phyloP scores from a whole-genome alignment of 306 rosid genomes.

The Adenanthera pavonina region DNA sequence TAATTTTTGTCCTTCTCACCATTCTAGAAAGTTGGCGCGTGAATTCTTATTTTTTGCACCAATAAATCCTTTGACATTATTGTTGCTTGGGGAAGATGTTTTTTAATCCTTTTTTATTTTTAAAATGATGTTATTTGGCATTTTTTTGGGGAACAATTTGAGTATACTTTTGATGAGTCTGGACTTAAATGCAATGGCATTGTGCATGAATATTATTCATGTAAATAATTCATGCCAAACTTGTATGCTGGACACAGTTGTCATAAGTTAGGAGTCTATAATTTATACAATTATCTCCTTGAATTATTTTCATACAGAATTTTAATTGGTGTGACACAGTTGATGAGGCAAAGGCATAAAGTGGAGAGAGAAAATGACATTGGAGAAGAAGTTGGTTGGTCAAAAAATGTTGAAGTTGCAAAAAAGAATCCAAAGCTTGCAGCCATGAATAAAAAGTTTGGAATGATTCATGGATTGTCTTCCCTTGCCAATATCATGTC shows the following conservation, averaged over 20 bases:
- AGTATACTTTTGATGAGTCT: background rate
- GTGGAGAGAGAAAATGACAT: constrained; percentile 83
- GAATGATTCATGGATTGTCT: constrained; percentile 97
- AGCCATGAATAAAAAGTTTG: constrained; percentile 96
- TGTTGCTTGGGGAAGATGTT: background rate
- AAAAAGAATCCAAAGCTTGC: constrained; percentile 86
- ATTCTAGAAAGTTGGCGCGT: constrained; percentile 1
- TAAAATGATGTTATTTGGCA: background rate
- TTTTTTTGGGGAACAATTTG: background rate
- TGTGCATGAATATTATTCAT: background rate
- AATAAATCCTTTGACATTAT: background rate
- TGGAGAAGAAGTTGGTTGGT: constrained; percentile 94
- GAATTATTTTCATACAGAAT: constrained; percentile 2
- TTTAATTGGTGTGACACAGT: constrained; percentile 57
- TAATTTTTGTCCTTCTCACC: background rate
- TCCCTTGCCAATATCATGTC: constrained; percentile 95
- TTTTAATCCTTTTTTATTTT: background rate
- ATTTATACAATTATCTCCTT: background rate
- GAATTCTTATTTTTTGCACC: background rate
- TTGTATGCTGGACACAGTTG: constrained; percentile 28
- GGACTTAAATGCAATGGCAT: background rate
- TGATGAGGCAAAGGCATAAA: constrained; percentile 98
- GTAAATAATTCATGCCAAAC: constrained; percentile 17
- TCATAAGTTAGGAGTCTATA: background rate
- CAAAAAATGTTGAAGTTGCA: constrained; percentile 91